phyloP scores from a whole-genome alignment of 176 grass and related monocot genomes.

The Carex cristatella region DNA sequence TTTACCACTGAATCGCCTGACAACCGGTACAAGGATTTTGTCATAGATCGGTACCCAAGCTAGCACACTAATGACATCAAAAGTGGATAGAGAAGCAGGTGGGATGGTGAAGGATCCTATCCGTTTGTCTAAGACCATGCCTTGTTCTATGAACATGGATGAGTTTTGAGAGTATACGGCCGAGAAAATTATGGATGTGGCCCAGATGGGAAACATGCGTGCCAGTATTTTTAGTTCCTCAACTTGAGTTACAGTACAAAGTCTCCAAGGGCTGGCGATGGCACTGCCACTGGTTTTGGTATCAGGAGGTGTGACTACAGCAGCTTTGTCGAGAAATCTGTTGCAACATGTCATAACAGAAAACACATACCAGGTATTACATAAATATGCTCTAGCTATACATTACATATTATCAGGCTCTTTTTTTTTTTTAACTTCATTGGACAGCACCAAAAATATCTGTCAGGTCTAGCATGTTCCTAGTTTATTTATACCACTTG shows the following conservation, averaged over 20 bases:
- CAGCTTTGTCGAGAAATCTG: slow-evolving; percentile 73
- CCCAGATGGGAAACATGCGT: slow-evolving; percentile 70
- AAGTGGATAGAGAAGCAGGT: slow-evolving; percentile 67
- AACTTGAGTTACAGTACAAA: slow-evolving; percentile 66
- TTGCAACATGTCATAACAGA: neutral
- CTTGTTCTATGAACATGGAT: slow-evolving; percentile 78
- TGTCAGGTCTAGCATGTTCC: neutral
- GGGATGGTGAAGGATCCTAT: slow-evolving; percentile 55
- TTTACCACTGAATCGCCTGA: slow-evolving; percentile 45
- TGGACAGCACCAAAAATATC: neutral
- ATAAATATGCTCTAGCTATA: neutral
- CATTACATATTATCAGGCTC: neutral
- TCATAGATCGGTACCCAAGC: slow-evolving; percentile 72
- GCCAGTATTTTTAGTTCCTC: slow-evolving; percentile 69
- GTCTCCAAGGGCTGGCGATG: slow-evolving; percentile 45
- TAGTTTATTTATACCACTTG: neutral
- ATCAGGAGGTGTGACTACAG: slow-evolving; percentile 33
- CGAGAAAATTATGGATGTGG: slow-evolving; percentile 59
- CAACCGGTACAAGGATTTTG: slow-evolving; percentile 44
- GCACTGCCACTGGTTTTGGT: slow-evolving; percentile 5
- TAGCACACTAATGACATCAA: slow-evolving; percentile 67
- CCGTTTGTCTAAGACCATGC: slow-evolving; percentile 41
- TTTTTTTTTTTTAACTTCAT: neutral
- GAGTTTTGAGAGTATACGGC: slow-evolving; percentile 75
- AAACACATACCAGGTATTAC: neutral